These are phyloP conservation scores for Lasiodiplodia sp. DNA, from an alignment of 2,329 filamentous ascomycete species.

Conservation along the genomic window DNA sequence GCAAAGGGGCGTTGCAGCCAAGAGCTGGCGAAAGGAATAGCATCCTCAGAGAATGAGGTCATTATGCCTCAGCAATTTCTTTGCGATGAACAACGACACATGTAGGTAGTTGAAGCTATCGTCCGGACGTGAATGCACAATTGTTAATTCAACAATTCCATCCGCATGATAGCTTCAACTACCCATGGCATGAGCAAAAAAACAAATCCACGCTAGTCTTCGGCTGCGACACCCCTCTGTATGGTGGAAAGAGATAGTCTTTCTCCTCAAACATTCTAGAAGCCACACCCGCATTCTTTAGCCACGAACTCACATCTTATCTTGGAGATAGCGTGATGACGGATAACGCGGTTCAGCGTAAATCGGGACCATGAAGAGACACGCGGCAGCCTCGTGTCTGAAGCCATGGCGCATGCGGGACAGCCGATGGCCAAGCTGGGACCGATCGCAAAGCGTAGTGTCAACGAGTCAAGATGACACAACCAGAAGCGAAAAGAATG, in stretches of 20 bases:
- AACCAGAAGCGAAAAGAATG: constrained; percentile 1
- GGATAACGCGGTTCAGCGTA: not conserved
- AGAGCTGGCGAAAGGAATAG: no score
- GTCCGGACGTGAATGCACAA: no score
- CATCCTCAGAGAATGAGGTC: no score
- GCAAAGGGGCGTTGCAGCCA: no score
- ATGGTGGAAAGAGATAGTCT: not conserved
- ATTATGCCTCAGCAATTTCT: no score
- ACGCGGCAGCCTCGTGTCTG: not conserved
- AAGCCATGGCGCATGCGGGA: constrained; percentile 4
- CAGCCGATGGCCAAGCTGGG: not conserved
- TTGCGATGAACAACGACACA: no score
- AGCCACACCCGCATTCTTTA: not conserved
- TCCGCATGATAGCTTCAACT: not conserved
- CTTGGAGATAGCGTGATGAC: not conserved
- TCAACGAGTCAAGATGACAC: constrained; percentile 13
- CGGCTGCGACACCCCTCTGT: no score
- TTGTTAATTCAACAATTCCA: no score
- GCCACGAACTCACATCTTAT: not conserved
- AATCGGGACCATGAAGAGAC: not conserved
- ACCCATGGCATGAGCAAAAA: not conserved
- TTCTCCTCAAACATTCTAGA: not conserved
- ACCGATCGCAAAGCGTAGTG: constrained; percentile 4
- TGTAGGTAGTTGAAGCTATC: no score
- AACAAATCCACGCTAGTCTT: no score